phyloP scores from a whole-genome alignment of 352 stramenopile species.

The Phytopythium ostracodes region DNA sequence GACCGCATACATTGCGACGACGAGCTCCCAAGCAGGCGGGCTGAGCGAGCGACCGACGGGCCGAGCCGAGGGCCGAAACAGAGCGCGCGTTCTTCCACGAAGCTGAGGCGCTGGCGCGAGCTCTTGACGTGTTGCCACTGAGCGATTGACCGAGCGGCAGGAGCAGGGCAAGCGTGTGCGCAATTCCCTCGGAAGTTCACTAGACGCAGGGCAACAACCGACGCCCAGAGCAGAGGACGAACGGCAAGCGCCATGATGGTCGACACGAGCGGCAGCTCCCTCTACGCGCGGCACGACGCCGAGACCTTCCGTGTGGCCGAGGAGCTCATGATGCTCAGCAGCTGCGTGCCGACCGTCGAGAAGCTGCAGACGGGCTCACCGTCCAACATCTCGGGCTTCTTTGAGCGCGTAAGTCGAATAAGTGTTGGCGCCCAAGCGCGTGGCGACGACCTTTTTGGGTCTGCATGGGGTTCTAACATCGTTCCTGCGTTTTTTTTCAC shows the following conservation, averaged over 20 bases:
- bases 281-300: constrained; percentile 35
- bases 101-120: background rate
- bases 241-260: constrained; percentile 19
- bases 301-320: constrained; percentile 75
- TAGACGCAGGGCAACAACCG: background rate
- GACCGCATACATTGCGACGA: constrained; percentile 6
- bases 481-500: background rate
- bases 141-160: background rate
- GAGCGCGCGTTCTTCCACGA: background rate
- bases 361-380: constrained; percentile 19
- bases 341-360: constrained; percentile 8
- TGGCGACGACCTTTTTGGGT: no score
- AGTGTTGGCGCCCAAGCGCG: background rate
- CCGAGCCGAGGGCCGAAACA: background rate
- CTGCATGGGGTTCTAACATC: background rate
- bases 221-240: no score
- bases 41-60: background rate
- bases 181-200: background rate
- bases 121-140: background rate
- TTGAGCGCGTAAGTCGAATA: constrained; percentile 18
- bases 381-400: constrained; percentile 33
- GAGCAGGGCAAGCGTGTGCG: background rate
- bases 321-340: constrained; percentile 76
- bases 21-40: background rate
- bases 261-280: constrained; percentile 17